phyloP scores from a whole-genome alignment of 73 alveolate genomes.

The Stentor roeselii region DNA sequence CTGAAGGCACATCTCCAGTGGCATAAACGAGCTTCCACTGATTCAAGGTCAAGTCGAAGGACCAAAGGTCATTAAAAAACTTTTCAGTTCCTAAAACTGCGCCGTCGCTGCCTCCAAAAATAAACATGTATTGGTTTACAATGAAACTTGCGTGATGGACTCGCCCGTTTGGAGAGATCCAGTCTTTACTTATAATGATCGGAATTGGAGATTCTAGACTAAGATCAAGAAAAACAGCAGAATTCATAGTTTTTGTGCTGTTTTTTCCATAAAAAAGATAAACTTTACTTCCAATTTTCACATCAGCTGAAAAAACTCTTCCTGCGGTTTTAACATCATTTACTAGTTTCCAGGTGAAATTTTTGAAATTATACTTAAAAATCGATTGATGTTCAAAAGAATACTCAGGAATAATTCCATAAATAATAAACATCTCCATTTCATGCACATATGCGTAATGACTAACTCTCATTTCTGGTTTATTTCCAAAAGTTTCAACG shows the following conservation, averaged over 20 bases:
- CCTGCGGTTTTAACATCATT: neutral
- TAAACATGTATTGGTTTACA: neutral
- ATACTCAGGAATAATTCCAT: neutral
- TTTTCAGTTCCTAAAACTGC: too few relatives aligned
- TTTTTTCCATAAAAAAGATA: neutral
- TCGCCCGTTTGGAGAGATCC: neutral
- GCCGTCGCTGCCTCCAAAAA: neutral
- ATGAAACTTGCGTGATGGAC: neutral
- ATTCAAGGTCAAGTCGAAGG: neutral
- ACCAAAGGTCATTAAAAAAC: constrained; percentile 3
- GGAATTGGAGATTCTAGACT: neutral
- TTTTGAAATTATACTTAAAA: too few relatives aligned
- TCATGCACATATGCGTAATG: neutral
- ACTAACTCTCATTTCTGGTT: neutral
- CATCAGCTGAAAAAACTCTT: neutral
- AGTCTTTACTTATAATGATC: too few relatives aligned
- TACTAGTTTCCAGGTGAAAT: neutral
- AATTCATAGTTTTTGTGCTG: neutral
- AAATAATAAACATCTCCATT: neutral
- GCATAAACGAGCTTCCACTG: neutral
- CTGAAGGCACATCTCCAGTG: constrained; percentile 9
- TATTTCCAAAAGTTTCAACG: neutral
- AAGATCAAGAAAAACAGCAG: neutral
- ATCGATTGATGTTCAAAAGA: neutral
- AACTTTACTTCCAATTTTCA: neutral